Conservation (phyloP, 768 basidiomycete genomes). For the Serendipita indica region DNA sequence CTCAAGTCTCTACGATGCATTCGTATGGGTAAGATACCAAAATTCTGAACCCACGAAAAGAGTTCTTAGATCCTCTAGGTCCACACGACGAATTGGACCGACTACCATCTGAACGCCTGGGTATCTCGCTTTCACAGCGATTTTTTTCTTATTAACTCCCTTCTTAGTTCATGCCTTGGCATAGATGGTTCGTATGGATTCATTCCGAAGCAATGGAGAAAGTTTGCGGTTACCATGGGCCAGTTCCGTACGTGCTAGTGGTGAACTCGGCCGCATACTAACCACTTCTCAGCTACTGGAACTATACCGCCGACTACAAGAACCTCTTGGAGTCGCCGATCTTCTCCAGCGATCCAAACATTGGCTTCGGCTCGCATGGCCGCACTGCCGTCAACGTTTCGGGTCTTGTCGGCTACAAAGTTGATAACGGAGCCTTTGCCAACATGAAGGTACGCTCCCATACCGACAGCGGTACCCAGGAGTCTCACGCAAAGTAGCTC, state of each 20-base stretch:
- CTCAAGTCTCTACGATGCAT: not conserved
- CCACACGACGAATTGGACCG: not conserved
- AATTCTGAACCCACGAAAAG: not conserved
- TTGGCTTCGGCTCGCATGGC: not conserved
- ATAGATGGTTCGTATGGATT: conserved; percentile 6
- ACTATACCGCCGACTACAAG: conserved; percentile 8
- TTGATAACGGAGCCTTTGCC: not conserved
- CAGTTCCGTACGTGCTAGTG: not conserved
- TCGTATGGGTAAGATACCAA: not conserved
- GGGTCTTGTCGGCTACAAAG: not conserved
- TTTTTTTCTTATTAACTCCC: not conserved
- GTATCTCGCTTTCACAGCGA: not conserved
- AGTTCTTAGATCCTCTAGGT: not conserved
- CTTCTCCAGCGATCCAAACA: not conserved
- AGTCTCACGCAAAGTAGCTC: not conserved
- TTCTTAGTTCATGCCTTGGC: conserved; percentile 5
- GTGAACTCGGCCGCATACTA: not conserved
- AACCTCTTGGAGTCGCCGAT: conserved; percentile 1
- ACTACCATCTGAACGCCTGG: conserved; percentile 4
- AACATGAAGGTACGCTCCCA: not conserved
- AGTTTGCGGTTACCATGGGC: not conserved
- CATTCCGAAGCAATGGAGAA: conserved; percentile 1
- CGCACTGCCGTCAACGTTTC: not conserved
- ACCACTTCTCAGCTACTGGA: conserved; percentile 1
- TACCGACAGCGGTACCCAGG: not conserved